Conservation (phyloP, 768 basidiomycete species). For the Rhizopogon salebrosus region DNA sequence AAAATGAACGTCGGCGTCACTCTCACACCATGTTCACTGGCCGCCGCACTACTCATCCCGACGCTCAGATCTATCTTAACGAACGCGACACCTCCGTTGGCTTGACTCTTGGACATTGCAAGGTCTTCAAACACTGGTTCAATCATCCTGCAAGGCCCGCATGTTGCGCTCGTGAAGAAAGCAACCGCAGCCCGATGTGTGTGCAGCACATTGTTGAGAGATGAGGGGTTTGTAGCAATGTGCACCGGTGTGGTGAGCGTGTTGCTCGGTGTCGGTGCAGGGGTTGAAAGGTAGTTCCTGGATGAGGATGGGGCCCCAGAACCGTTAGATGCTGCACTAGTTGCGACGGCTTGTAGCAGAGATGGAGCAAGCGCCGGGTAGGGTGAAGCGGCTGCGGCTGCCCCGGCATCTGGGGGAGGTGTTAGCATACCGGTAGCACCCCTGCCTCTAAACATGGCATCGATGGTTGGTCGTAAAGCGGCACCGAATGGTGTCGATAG, state of each 20-base stretch:
- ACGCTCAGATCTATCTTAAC: slow-evolving; percentile 79
- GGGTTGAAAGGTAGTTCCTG: slow-evolving; percentile 12
- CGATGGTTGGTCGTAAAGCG: slow-evolving; percentile 84
- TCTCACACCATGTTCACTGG: slow-evolving; percentile 55
- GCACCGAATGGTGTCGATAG: slow-evolving; percentile 86
- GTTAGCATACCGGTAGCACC: slow-evolving; percentile 26
- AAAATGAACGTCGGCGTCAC: slow-evolving; percentile 90
- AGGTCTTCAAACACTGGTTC: slow-evolving; percentile 80
- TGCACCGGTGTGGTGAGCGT: slow-evolving; percentile 60
- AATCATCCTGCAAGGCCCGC: slow-evolving; percentile 78
- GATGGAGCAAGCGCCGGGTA: slow-evolving; percentile 48
- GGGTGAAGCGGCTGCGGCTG: slow-evolving; percentile 31
- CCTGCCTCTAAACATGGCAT: slow-evolving; percentile 70
- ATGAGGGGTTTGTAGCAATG: slow-evolving; percentile 66
- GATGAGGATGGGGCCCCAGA: slow-evolving; percentile 2
- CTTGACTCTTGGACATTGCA: slow-evolving; percentile 54
- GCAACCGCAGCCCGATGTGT: slow-evolving; percentile 70
- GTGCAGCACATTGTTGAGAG: slow-evolving; percentile 60
- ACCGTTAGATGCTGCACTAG: slow-evolving; percentile 37
- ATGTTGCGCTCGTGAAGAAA: slow-evolving; percentile 75
- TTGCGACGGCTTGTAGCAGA: slow-evolving; percentile 52
- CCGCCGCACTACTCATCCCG: slow-evolving; percentile 58
- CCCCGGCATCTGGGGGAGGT: slow-evolving; percentile 21
- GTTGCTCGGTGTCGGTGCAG: slow-evolving; percentile 30
- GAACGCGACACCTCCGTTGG: slow-evolving; percentile 56